Conservation (phyloP, 805 yeast genomes). For the Pichia gijzeniarum region DNA sequence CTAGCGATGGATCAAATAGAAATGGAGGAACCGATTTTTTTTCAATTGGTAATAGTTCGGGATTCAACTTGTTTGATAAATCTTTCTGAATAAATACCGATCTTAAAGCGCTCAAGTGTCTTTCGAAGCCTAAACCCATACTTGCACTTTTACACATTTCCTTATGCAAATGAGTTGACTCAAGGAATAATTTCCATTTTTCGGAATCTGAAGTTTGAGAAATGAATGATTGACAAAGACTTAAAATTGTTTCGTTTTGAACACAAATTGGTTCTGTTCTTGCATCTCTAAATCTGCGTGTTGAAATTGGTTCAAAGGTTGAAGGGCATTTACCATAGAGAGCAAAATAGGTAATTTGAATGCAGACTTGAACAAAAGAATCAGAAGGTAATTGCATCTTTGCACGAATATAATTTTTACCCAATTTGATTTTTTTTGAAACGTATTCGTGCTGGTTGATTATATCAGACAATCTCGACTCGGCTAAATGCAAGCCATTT, state of each 20-base stretch:
- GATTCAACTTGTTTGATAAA: constrained; percentile 39
- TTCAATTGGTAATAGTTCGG: constrained; percentile 32
- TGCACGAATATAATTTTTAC: constrained; percentile 30
- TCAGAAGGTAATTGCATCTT: constrained; percentile 41
- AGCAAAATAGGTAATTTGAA: constrained; percentile 50
- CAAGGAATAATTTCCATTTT: constrained; percentile 45
- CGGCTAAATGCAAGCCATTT: constrained; percentile 47
- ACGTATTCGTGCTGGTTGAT: constrained; percentile 53
- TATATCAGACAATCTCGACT: constrained; percentile 51
- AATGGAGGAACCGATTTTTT: constrained; percentile 34
- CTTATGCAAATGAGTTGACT: constrained; percentile 48
- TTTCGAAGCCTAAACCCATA: constrained; percentile 62
- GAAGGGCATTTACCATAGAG: constrained; percentile 43
- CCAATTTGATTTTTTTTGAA: constrained; percentile 30
- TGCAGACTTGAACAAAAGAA: constrained; percentile 44
- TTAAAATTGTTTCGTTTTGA: constrained; percentile 46
- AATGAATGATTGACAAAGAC: constrained; percentile 56
- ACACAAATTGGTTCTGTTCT: constrained; percentile 65
- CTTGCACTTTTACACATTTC: constrained; percentile 44
- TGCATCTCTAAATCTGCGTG: constrained; percentile 59
- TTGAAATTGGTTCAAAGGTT: constrained; percentile 47
- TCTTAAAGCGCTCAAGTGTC: constrained; percentile 61
- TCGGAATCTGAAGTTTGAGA: constrained; percentile 41
- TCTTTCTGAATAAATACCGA: constrained; percentile 48
- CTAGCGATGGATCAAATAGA: constrained; percentile 37